Percentiles rank a stretch among this genome's conserved stretches.
phyloP scores from a whole-genome alignment of 129 eudicot species.

The Erigeron canadensis region DNA sequence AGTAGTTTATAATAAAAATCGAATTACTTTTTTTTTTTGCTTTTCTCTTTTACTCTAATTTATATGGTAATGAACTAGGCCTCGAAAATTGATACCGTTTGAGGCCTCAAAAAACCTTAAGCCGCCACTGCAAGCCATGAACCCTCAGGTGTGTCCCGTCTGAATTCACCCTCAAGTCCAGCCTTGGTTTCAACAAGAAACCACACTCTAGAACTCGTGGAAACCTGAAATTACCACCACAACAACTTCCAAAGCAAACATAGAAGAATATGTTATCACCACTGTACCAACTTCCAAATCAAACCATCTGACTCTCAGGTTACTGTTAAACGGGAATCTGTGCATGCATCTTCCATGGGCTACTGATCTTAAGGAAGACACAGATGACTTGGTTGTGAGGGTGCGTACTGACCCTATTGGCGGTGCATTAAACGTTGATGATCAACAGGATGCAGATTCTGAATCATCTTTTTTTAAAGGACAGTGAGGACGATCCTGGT shows the following conservation, averaged over 20 bases:
- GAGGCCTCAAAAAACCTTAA: too few species aligned
- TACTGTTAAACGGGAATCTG: too few species aligned
- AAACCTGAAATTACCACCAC: conserved; percentile 52
- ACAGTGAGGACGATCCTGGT: too few species aligned
- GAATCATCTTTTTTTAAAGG: too few species aligned
- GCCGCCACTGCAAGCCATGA: too few species aligned
- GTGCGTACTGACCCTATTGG: conserved; percentile 1
- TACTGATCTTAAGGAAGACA: conserved; percentile 44
- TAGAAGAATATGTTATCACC: conserved; percentile 44
- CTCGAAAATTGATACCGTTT: too few species aligned
- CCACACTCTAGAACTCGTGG: conserved; percentile 40
- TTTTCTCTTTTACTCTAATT: too few species aligned
- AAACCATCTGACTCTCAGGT: conserved; percentile 30
- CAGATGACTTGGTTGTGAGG: conserved; percentile 17
- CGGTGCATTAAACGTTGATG: conserved; percentile 1
- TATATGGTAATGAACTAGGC: too few species aligned
- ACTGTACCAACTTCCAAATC: conserved; percentile 13
- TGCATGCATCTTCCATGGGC: conserved; percentile 33
- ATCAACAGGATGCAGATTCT: background rate
- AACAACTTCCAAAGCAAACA: background rate
- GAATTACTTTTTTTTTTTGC: too few species aligned
- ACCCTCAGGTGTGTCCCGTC: background rate
- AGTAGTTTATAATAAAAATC: too few species aligned
- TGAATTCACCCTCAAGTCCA: conserved; percentile 45
- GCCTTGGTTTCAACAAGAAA: background rate